Base-by-base conservation (phyloP, 805 yeast species). In the Wickerhamiella kurtzmanii region DNA sequence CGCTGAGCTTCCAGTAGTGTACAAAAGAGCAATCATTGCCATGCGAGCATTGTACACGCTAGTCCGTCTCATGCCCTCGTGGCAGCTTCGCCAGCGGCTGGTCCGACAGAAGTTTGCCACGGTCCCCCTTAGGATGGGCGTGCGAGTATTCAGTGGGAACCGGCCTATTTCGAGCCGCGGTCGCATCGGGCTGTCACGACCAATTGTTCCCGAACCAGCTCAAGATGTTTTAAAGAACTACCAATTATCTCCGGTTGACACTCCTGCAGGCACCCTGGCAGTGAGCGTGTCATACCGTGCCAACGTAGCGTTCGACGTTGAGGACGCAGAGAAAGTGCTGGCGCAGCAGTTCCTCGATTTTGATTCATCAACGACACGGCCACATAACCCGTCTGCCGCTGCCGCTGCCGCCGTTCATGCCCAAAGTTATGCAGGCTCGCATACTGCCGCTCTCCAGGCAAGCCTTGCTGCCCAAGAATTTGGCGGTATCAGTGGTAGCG, bases 131-230 rank as follows among this genome's bases (percentile, higher is more conserved):
- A 62, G 62, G 39, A 63, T 88, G 1, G 76, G 77, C 4, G 74
- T 80, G 43, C 71, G 85, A 9, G 54, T 66, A 13, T 58, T 83
- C 28, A 88, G 87, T 60, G 96, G 95, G 0, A 74, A 80, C 15
- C 75, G 77, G 53, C 81, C 92, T 0, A 82, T 88, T 22, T 70
- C 79, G 9, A 80, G 94, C 1, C 80, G 79, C 59, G 95, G 95
- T 2, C 68, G 96, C 51, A 74, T 87, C 20, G 96, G 96, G 0
- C 69, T 89, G 46, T 79, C 89, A 51, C 81, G 82, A 60, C 67
- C 80, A 3, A 72, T 80, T 2, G 72, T 77, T 11, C 54, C 15
- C 39, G 17, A 21, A n/a, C 49, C 49, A 8, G 48, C 76, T 63
- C 64, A 64, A 16, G 65, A 77, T 16, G 84, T 80, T 56, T 65